Evolutionary conservation across 73 alveolate species (phyloP).

Genomic region (Stentor coeruleus): DNA sequence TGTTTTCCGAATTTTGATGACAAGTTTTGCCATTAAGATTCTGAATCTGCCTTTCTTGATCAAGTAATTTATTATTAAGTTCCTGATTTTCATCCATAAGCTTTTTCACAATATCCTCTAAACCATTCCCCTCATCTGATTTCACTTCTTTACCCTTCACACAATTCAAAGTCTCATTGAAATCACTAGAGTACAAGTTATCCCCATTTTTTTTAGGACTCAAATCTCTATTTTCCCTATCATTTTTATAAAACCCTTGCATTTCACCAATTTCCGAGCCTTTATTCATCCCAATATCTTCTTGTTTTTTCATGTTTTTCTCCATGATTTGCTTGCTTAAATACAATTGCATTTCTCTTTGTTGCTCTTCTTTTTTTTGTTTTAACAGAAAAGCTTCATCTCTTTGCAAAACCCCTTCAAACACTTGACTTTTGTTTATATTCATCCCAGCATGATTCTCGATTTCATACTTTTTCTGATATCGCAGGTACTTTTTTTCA

Average conservation of each 20-base stretch:
- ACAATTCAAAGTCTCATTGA: background rate
- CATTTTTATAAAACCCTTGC: background rate
- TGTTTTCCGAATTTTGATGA: too few species aligned
- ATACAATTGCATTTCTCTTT: slow-evolving; percentile 12
- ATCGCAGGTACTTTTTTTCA: background rate
- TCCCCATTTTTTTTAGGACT: background rate
- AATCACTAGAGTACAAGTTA: too few species aligned
- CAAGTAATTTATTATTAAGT: background rate
- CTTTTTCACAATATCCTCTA: background rate
- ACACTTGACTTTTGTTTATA: slow-evolving; percentile 5
- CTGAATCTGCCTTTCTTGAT: slow-evolving; percentile 6
- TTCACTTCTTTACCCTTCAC: background rate
- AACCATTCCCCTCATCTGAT: background rate
- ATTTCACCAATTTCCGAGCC: background rate
- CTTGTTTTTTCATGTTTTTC: background rate
- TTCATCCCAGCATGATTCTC: slow-evolving; percentile 5
- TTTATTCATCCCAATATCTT: background rate
- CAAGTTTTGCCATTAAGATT: background rate
- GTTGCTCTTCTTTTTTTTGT: slow-evolving; percentile 23
- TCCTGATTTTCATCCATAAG: background rate
- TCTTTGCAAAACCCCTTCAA: slow-evolving; percentile 14
- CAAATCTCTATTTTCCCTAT: background rate
- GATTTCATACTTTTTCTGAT: slow-evolving; percentile 16
- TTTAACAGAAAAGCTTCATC: slow-evolving; percentile 21
- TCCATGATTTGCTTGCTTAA: background rate